Evolutionary conservation across 345 rosid genomes (phyloP).

Genomic region (Euphorbia tirucalli): DNA sequence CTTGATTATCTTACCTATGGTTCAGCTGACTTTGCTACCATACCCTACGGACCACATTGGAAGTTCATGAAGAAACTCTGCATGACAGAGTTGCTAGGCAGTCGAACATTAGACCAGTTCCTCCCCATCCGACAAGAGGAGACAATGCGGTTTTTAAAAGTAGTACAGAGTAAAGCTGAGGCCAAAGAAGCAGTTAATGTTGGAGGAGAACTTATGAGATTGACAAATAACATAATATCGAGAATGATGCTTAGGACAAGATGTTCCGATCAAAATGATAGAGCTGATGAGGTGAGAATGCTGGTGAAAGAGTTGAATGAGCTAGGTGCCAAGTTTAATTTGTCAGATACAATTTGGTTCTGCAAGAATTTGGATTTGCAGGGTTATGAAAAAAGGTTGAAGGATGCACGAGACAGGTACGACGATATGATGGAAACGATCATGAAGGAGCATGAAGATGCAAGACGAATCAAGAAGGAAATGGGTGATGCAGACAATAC

Average conservation of each 20-base stretch:
- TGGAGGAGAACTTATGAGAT: slow-evolving; percentile 48
- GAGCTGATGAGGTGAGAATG: slow-evolving; percentile 49
- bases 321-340: slow-evolving; percentile 51
- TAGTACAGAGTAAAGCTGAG: slow-evolving; percentile 37
- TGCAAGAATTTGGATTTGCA: slow-evolving; percentile 58
- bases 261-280: slow-evolving; percentile 37
- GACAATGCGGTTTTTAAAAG: slow-evolving; percentile 34
- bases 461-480: slow-evolving; percentile 24
- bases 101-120: slow-evolving; percentile 45
- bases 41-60: slow-evolving; percentile 64
- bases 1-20: slow-evolving; percentile 77
- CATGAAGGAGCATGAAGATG: slow-evolving; percentile 52
- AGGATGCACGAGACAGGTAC: slow-evolving; percentile 52
- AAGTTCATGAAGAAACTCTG: slow-evolving; percentile 77
- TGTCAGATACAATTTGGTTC: slow-evolving; percentile 70
- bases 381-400: slow-evolving; percentile 55
- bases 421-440: slow-evolving; percentile 67
- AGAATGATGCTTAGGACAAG: slow-evolving; percentile 56
- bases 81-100: slow-evolving; percentile 62
- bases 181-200: slow-evolving; percentile 39
- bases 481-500: slow-evolving; percentile 1
- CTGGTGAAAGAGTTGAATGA: slow-evolving; percentile 57
- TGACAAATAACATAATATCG: slow-evolving; percentile 56
- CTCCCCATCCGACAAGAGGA: slow-evolving; percentile 48
- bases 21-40: slow-evolving; percentile 65